A percentile compares a stretch with the other conserved stretches of the same genome.
Evolutionary conservation across 1,284 basidiomycete species (phyloP).

Genomic region (Cutaneotrichosporon curvatum): DNA sequence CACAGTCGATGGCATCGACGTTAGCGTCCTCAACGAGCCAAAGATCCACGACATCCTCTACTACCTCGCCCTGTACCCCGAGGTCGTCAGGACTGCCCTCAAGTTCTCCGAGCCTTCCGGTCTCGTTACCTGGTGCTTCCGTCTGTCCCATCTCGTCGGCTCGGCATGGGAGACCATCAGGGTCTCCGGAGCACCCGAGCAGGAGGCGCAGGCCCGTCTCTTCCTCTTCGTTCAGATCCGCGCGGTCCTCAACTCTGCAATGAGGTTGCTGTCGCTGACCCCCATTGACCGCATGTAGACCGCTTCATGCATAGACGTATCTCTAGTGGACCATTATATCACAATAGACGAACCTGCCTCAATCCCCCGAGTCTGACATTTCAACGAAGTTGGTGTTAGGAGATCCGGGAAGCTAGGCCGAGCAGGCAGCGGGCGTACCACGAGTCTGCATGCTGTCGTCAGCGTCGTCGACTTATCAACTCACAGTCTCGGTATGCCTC

Average conservation of each 20-base stretch:
- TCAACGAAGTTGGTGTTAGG: not conserved
- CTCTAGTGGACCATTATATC: not conserved
- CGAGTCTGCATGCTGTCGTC: too few relatives aligned
- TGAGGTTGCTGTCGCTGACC: slow-evolving; percentile 79
- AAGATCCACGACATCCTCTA: slow-evolving; percentile 83
- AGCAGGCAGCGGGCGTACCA: too few relatives aligned
- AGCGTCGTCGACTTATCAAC: too few relatives aligned
- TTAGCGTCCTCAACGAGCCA: slow-evolving; percentile 59
- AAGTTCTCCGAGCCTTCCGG: slow-evolving; percentile 84
- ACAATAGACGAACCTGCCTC: not conserved
- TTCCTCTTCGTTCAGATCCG: slow-evolving; percentile 83
- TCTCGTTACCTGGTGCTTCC: slow-evolving; percentile 57
- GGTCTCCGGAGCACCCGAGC: slow-evolving; percentile 65
- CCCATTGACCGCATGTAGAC: slow-evolving; percentile 87
- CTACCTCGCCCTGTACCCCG: slow-evolving; percentile 82
- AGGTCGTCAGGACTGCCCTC: slow-evolving; percentile 76
- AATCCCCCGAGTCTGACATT: not conserved
- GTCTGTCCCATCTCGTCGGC: slow-evolving; percentile 45
- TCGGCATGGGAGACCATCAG: slow-evolving; percentile 50
- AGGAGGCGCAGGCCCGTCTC: slow-evolving; percentile 76
- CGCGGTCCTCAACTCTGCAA: slow-evolving; percentile 77
- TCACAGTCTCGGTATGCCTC: too few relatives aligned
- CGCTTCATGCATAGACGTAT: not conserved
- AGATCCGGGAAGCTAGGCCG: too few relatives aligned
- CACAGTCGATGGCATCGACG: slow-evolving; percentile 60